Evolutionary conservation across 129 eudicot species (phyloP), one percentile per base, ranked within the genome.

Genomic region (Escallonia rubra): DNA sequence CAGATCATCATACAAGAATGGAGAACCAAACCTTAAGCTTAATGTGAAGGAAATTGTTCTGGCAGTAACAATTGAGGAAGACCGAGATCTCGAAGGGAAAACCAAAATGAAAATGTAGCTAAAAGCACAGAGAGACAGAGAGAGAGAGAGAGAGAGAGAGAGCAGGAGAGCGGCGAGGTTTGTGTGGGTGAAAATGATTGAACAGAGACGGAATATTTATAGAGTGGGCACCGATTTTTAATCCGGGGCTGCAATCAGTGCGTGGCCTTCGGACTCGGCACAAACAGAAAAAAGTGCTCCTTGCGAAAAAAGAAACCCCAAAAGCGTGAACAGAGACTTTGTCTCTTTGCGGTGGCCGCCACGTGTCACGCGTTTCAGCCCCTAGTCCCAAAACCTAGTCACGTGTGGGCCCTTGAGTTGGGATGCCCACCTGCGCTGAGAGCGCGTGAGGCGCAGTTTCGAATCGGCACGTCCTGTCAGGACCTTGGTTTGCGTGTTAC

Each of bases 291-390:
- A 12, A 4, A 54, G 59, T 3, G 59, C 34, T 54, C 2, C 34
- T 12, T 2, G 23, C 4, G 16, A 54, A 34, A 3, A n/a, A 13
- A 3, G 45, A 11, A 63, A 16, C 16, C 10, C 12, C 40, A 46
- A 63, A 63, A 63, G 54, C 34, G 67, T 44, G 14, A 63, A 63
- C 16, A 16, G 13, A 2, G 1, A 1, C 3, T 11, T 64, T 43
- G 52, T 44, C 11, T 44, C 0, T 63, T 13, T 43, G 6, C 9
- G 8, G 34, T 0, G 34, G 34, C 34, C 34, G 56, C 68, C 68
- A 45, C n/a, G n/a, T 64, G 68, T 41, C 68, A 7, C 11, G 34
- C 8, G 7, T 16, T 11, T 41, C 43, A 64, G 57, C 68, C 68
- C 2, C 68, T 46, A 64, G 10, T 15, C 47, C 43, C 42, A 10